Evolutionary conservation across 2,329 filamentous ascomycete species (phyloP).

Genomic region (Rhynchosporium graminicola): DNA sequence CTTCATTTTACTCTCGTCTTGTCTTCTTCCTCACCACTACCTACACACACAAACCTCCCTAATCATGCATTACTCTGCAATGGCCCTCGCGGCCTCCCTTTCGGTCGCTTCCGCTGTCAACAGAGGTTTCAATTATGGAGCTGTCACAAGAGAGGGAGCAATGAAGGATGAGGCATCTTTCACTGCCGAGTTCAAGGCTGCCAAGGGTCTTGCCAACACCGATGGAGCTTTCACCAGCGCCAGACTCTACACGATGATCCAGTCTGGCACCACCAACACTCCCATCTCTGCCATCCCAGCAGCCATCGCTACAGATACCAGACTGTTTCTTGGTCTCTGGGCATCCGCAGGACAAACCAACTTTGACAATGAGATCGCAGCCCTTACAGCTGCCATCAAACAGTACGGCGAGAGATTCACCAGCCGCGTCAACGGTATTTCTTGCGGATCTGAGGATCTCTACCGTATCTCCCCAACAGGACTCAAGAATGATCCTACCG

Average conservation of each 20-base stretch:
- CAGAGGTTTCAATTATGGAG: constrained; percentile 49
- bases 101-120: constrained; percentile 16
- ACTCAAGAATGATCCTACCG: constrained; percentile 10
- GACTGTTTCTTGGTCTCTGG: constrained; percentile 80
- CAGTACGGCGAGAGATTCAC: constrained; percentile 67
- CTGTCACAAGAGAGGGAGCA: constrained; percentile 57
- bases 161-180: constrained; percentile 64
- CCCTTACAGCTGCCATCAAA: constrained; percentile 66
- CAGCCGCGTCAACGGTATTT: constrained; percentile 73
- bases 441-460: constrained; percentile 80
- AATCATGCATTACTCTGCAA: constrained; percentile 13
- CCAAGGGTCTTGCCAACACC: constrained; percentile 63
- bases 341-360: constrained; percentile 44
- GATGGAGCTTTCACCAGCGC: constrained; percentile 62
- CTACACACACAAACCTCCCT: not conserved
- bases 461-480: constrained; percentile 69
- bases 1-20: not conserved
- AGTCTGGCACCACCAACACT: constrained; percentile 18
- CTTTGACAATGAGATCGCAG: constrained; percentile 72
- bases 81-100: constrained; percentile 16
- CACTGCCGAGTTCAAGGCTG: constrained; percentile 66
- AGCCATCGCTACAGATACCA: constrained; percentile 76
- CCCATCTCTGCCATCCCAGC: constrained; percentile 75
- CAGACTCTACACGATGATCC: constrained; percentile 64
- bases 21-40: no score